phyloP scores from a whole-genome alignment of 202 grass and related monocot species.

The Zoysia matrella region DNA sequence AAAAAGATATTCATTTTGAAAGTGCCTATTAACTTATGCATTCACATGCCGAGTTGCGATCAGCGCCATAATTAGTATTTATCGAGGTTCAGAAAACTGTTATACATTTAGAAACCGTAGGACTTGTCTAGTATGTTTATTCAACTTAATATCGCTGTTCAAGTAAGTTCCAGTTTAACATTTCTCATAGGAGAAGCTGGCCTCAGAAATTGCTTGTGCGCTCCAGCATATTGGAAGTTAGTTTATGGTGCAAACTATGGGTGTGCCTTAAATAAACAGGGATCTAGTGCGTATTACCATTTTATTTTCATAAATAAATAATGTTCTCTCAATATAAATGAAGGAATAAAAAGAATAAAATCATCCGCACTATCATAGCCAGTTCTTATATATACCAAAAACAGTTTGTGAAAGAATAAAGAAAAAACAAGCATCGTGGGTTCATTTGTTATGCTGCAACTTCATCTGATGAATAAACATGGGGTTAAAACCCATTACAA shows the following conservation, averaged over 20 bases:
- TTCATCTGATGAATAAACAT: slow-evolving; percentile 17
- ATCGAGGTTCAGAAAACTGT: slow-evolving; percentile 6
- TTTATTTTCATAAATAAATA: slow-evolving; percentile 9
- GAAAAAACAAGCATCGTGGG: slow-evolving; percentile 14
- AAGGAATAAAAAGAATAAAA: neutral
- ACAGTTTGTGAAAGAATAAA: neutral
- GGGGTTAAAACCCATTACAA: slow-evolving; percentile 25
- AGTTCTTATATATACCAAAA: neutral
- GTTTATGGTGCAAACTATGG: slow-evolving; percentile 18
- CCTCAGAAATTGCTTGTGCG: neutral
- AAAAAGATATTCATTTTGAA: slow-evolving; percentile 2
- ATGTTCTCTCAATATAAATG: no score
- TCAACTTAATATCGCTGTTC: neutral
- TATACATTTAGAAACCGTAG: slow-evolving; percentile 18
- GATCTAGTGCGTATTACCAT: neutral
- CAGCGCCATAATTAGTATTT: slow-evolving; percentile 19
- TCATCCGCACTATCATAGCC: neutral
- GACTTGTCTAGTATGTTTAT: neutral
- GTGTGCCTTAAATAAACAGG: slow-evolving; percentile 19
- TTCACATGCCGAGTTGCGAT: slow-evolving; percentile 12
- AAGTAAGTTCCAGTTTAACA: slow-evolving; percentile 13
- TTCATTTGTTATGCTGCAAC: neutral
- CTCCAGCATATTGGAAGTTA: slow-evolving; percentile 8
- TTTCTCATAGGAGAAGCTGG: slow-evolving; percentile 3
- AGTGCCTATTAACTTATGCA: neutral